Evolutionary conservation across 108 stramenopile genomes (phyloP), one percentile per base, ranked within the genome.

Genomic region (Nannochloropsis salina): DNA sequence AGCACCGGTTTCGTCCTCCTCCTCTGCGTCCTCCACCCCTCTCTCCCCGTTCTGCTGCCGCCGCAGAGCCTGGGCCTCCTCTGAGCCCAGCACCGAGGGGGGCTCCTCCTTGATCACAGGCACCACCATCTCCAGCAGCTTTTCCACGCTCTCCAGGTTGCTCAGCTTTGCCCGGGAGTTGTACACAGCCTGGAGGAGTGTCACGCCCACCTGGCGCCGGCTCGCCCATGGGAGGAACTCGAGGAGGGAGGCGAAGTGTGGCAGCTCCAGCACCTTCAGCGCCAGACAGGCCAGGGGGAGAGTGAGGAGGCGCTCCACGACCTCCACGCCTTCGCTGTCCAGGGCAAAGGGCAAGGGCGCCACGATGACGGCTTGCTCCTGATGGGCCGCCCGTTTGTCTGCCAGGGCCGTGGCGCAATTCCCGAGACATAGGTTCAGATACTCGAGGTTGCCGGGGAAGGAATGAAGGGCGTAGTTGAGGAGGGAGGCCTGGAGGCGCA

Each of bases 401-500:
- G 80, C 89, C 79, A 98, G 86, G 20, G 93, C 92, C 44, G 85
- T 80, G 0, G 95, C 93, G 85, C 94, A 95, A 80, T 88, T 90
- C 40, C 92, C 93, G 82, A 99, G 91, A 86, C 96, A 96, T 21
- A 92, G 88, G 31, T 92, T 88, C 9, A 99, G 90, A 84, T 97
- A 95, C 31, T 95, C 95, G 47, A 96, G 86, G 85, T 94, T 92
- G 44, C 93, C 94, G n/a, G 95, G 95, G 89, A 95, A 95, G 90
- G 96, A 97, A 82, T 95, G 94, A 41, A 96, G 90, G 18, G 96
- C 93, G 86, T 96, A 99, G 80, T 93, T 90, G 84, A 98, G 87
- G 44, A 99, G 87, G 1, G 94, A 92, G n/a, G 94, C 93, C 83
- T 97, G 95, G 47, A 99, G 90, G 82, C 96, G 96, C 82, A 99